phyloP scores from a whole-genome alignment of 2,329 filamentous ascomycete species.

The Sporothrix inflata region DNA sequence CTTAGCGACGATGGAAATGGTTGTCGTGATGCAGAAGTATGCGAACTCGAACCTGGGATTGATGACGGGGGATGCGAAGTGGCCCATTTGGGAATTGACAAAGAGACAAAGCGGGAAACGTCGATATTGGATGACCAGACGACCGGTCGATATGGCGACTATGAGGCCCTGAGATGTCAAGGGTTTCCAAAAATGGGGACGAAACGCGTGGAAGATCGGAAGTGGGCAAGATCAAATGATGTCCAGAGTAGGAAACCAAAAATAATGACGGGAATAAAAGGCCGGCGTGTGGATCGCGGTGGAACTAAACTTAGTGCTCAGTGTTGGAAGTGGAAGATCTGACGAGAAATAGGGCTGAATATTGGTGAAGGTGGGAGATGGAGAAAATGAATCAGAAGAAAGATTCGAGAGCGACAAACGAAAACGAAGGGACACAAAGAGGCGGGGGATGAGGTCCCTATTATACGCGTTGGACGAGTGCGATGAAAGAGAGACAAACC shows the following conservation, averaged over 20 bases:
- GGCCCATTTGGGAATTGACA: not conserved
- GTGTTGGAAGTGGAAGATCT: slow-evolving; percentile 7
- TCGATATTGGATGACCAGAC: not conserved
- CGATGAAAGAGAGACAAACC: not conserved
- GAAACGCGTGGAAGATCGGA: not conserved
- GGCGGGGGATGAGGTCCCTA: not conserved
- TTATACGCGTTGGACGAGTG: slow-evolving; percentile 1
- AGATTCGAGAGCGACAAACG: not conserved
- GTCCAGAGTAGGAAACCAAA: not conserved
- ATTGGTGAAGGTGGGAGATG: not conserved
- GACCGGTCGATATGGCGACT: not conserved
- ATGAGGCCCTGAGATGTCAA: not conserved
- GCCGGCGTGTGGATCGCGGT: not conserved
- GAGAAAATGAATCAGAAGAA: not conserved
- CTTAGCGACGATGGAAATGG: not conserved
- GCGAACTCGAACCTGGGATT: not conserved
- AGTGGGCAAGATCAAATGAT: not conserved
- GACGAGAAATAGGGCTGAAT: not conserved
- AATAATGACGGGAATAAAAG: not conserved
- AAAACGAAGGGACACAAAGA: not conserved
- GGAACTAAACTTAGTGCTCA: not conserved
- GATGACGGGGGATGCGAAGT: slow-evolving; percentile 13
- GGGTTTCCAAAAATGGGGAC: too few species aligned
- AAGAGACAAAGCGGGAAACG: not conserved
- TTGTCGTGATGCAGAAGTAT: not conserved